These are phyloP conservation scores for Schizophyllum commune DNA, from an alignment of 1,284 basidiomycete genomes.

Conservation along the genomic window DNA sequence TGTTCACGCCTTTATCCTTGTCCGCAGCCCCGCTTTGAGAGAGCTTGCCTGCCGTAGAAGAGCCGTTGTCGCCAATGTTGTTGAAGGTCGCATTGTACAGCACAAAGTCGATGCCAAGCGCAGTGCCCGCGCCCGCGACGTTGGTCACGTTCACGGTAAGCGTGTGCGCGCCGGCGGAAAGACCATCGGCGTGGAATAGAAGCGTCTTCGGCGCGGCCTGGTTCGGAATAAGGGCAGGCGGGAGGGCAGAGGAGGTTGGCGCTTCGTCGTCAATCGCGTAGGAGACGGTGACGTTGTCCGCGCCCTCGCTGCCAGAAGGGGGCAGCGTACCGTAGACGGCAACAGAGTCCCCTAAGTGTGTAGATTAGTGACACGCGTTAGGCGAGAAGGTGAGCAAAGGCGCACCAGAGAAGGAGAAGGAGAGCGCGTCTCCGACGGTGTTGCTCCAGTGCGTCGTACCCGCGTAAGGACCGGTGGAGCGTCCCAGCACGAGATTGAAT, in stretches of 20 bases:
- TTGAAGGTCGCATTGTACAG: constrained; percentile 19
- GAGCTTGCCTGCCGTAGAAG: too few relatives aligned
- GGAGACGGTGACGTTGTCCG: constrained; percentile 23
- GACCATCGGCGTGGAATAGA: constrained; percentile 22
- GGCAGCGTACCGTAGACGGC: constrained; percentile 26
- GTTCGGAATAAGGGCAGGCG: too few relatives aligned
- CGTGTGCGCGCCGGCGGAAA: constrained; percentile 24
- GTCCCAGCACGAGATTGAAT: constrained; percentile 15
- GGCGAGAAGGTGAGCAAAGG: too few relatives aligned
- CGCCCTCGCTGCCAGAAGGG: constrained; percentile 13
- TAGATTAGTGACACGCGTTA: too few relatives aligned
- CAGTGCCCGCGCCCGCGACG: constrained; percentile 12
- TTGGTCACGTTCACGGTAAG: constrained; percentile 28
- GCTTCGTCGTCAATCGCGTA: constrained; percentile 26
- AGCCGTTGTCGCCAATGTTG: too few relatives aligned
- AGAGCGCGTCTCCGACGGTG: constrained; percentile 24
- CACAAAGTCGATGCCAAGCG: constrained; percentile 31
- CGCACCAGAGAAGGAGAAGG: constrained; percentile 19
- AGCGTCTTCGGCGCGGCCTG: constrained; percentile 25
- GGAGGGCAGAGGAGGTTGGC: constrained; percentile 11
- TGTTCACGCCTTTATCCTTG: too few relatives aligned
- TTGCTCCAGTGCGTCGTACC: constrained; percentile 28
- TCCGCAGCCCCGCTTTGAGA: too few relatives aligned
- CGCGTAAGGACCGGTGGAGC: constrained; percentile 20
- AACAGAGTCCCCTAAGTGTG: constrained; percentile 14